A percentile compares a stretch with the other conserved stretches of the same genome.
phyloP scores from a whole-genome alignment of 805 yeast species.

The Barnettozyma salicaria region DNA sequence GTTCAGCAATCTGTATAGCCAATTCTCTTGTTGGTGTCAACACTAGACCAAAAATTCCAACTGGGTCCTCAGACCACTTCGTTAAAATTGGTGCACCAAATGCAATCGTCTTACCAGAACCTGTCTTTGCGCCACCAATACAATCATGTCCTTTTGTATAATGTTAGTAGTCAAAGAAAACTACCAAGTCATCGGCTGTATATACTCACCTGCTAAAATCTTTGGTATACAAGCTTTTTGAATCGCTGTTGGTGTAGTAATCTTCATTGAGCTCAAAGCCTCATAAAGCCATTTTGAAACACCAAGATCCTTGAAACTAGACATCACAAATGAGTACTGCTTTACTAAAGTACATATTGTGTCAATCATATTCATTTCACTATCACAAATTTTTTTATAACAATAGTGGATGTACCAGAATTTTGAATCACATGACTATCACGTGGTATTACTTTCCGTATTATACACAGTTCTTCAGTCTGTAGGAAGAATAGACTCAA shows the following conservation, averaged over 20 bases:
- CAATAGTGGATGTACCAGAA: too few relatives aligned
- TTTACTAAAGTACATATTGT: not conserved
- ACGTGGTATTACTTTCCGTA: too few relatives aligned
- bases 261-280: slow-evolving; percentile 74
- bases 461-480: too few relatives aligned
- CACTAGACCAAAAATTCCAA: slow-evolving; percentile 83
- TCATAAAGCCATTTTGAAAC: slow-evolving; percentile 84
- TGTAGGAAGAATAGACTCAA: too few relatives aligned
- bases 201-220: slow-evolving; percentile 49
- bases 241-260: slow-evolving; percentile 76
- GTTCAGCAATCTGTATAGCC: slow-evolving; percentile 96
- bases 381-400: not conserved
- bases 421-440: too few relatives aligned
- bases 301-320: slow-evolving; percentile 56
- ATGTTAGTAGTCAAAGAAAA: not conserved
- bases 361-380: slow-evolving; percentile 3
- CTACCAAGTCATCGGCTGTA: not conserved
- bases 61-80: slow-evolving; percentile 92
- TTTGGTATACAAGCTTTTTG: slow-evolving; percentile 87
- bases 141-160: slow-evolving; percentile 61
- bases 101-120: slow-evolving; percentile 96
- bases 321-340: slow-evolving; percentile 3
- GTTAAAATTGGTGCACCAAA: slow-evolving; percentile 97
- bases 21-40: slow-evolving; percentile 91
- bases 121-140: slow-evolving; percentile 98